phyloP scores from a whole-genome alignment of 2,329 filamentous ascomycete genomes.

The Fusarium protoensiforme region DNA sequence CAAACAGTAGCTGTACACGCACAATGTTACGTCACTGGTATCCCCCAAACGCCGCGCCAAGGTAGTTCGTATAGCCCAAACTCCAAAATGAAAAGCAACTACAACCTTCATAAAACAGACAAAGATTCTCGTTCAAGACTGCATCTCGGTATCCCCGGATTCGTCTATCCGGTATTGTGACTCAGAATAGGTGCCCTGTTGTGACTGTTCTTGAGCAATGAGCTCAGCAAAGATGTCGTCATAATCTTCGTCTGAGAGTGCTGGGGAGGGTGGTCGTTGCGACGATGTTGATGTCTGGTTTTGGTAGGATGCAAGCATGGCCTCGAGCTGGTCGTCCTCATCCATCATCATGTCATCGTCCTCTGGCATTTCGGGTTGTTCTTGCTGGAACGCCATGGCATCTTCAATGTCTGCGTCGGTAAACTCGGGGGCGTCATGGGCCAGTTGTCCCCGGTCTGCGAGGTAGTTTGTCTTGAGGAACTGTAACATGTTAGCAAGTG shows the following conservation, averaged over 20 bases:
- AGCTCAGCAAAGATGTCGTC: conserved; percentile 67
- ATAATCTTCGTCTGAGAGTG: conserved; percentile 68
- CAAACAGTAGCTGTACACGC: conserved; percentile 40
- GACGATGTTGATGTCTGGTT: conserved; percentile 34
- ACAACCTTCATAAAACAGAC: not conserved
- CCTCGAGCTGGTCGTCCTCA: conserved; percentile 69
- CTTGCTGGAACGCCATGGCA: conserved; percentile 52
- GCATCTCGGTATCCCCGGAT: conserved; percentile 47
- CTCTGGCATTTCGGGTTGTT: conserved; percentile 38
- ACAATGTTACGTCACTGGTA: conserved; percentile 24
- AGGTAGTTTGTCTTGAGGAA: conserved; percentile 52
- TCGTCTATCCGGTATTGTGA: conserved; percentile 60
- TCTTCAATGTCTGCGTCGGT: conserved; percentile 65
- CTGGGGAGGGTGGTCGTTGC: conserved; percentile 47
- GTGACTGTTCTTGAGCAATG: conserved; percentile 45
- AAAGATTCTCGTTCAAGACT: conserved; percentile 7
- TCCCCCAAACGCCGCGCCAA: conserved; percentile 37
- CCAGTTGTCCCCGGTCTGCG: conserved; percentile 46
- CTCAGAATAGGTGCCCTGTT: conserved; percentile 19
- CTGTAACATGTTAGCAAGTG: conserved; percentile 35
- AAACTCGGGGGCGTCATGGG: conserved; percentile 51
- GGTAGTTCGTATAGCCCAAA: conserved; percentile 27
- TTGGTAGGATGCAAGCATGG: conserved; percentile 62
- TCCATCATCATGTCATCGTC: conserved; percentile 66
- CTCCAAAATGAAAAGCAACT: conserved; percentile 28